Evolutionary conservation across 1,139 yeast species (phyloP), one percentile per base, ranked within the genome.

Genomic region (Magnusiomyces suaveolens): DNA sequence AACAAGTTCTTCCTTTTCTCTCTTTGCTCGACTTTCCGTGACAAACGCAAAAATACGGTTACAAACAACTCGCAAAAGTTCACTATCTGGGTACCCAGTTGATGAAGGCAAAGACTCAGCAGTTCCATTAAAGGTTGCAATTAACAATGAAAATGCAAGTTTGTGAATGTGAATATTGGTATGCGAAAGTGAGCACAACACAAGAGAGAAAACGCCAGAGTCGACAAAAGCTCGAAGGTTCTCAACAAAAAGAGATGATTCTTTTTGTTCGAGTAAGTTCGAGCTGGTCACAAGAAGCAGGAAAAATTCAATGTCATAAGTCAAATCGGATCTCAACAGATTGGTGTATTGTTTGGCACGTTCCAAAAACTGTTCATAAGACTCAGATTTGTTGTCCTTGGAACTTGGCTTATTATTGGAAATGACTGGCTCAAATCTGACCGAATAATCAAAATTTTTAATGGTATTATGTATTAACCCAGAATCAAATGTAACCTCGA

Each of bases 171-270:
- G 50, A 16, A 32, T 32, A 18, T 38, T 46, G 0, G 51, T 46
- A 14, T 32, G 50, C 38, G 63, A 57, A 48, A 84, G 68, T 53
- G 82, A 75, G 49, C 78, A 69, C 1, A 87, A 72, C 10, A 83
- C 66, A 33, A 82, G 72, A 51, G 83, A 82, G 36, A 89, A 72
- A 6, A 86, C 66, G 3, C 76, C 75, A 2, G 84, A 74, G 4
- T 83, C 87, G 1, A 84, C 73, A 43, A 87, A 69, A 52, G 76
- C 77, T 61, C 77, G 78, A 52, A 85, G 68, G 59, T 85, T 81
- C 52, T 83, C 72, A 2, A 56, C 49, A 38, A 48, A 29, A 16
- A 48, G 33, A 25, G 46, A 43, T 6, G 63, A 57, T 0, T 64
- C 63, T 18, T 60, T 57, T n/a, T 56, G 63, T 16, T 57, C 57